Percentiles rank a stretch among this genome's conserved stretches.
phyloP scores from a whole-genome alignment of 75 land plant genomes.

The Sequoia sempervirens region DNA sequence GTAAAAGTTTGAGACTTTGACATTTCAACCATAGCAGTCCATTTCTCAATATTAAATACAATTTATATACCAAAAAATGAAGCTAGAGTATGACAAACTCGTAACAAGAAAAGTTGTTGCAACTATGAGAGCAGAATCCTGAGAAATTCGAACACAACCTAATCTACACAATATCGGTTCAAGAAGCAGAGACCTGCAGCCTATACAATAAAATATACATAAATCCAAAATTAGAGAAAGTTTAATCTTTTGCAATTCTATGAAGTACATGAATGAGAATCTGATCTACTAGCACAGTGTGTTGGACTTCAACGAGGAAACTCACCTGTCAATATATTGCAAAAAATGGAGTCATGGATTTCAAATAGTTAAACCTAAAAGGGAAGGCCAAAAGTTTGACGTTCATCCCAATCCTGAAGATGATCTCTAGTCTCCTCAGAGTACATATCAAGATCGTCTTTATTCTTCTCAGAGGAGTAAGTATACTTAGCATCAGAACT shows the following conservation, averaged over 20 bases:
- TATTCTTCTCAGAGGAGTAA: neutral
- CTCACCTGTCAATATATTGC: neutral
- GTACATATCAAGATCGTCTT: constrained; percentile 10
- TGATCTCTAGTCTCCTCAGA: constrained; percentile 12
- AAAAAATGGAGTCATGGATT: neutral
- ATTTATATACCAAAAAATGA: neutral
- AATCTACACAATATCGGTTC: neutral
- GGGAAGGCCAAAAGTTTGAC: neutral
- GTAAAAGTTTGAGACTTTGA: neutral
- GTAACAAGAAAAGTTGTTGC: neutral
- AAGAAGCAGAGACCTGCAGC: neutral
- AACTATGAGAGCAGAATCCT: neutral
- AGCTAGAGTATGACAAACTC: neutral
- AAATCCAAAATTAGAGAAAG: neutral
- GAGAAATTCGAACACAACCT: neutral
- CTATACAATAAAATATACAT: neutral
- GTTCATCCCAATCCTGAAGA: constrained; percentile 2
- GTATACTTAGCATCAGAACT: neutral
- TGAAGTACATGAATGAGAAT: neutral
- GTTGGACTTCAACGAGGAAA: neutral
- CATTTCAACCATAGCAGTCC: neutral
- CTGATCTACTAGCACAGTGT: neutral
- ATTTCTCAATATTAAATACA: neutral
- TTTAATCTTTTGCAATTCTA: neutral
- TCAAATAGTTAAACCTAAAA: neutral